Conservation (phyloP, 2,329 filamentous ascomycete species). For the Fusarium aywerte region DNA sequence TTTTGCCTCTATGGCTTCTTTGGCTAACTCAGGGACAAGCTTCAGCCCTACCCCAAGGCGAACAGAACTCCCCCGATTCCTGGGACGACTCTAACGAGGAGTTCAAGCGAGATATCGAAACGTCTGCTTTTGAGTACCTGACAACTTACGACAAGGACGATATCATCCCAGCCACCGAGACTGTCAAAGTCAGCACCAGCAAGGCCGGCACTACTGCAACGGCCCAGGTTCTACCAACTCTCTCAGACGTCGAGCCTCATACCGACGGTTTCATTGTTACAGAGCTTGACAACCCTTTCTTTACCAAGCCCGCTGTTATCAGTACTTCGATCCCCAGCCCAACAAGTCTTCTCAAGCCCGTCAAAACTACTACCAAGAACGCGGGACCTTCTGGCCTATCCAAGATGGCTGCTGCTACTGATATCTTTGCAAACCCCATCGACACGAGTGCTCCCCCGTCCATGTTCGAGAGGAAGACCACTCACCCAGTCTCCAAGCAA, state of each 20-base stretch:
- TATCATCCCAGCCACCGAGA: conserved; percentile 45
- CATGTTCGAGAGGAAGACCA: conserved; percentile 58
- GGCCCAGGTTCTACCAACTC: conserved; percentile 45
- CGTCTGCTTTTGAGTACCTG: conserved; percentile 37
- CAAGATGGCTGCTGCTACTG: conserved; percentile 46
- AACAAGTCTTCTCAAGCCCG: conserved; percentile 48
- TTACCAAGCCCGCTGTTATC: conserved; percentile 24
- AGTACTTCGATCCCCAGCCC: conserved; percentile 51
- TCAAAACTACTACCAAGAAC: conserved; percentile 42
- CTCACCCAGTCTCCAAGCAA: conserved; percentile 68
- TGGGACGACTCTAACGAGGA: conserved; percentile 26
- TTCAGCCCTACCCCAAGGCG: conserved; percentile 29
- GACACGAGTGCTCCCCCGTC: conserved; percentile 62
- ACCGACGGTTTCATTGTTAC: conserved; percentile 48
- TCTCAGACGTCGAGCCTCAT: conserved; percentile 48
- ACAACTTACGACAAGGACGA: conserved; percentile 44
- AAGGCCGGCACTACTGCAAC: conserved; percentile 42
- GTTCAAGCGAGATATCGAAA: conserved; percentile 37
- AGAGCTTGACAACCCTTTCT: conserved; percentile 34
- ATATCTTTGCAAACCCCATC: conserved; percentile 69
- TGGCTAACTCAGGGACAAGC: conserved; percentile 45
- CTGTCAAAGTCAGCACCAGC: conserved; percentile 44
- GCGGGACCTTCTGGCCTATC: conserved; percentile 26
- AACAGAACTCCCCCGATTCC: conserved; percentile 12
- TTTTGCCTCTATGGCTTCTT: conserved; percentile 44